phyloP scores from a whole-genome alignment of 1,284 basidiomycete genomes.

The Cronartium ribicola region DNA sequence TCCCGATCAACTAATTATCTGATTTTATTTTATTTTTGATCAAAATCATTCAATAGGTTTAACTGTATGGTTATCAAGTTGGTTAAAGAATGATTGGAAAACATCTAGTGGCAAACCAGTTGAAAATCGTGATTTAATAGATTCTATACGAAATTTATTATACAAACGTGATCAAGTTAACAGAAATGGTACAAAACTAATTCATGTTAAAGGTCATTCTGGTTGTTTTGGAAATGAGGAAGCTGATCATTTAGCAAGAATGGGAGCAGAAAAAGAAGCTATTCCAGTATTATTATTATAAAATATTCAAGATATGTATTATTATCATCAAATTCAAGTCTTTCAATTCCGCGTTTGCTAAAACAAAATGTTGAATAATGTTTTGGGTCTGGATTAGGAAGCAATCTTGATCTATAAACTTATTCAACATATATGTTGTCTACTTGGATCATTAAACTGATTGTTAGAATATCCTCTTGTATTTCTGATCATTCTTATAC shows the following conservation, averaged over 20 bases:
- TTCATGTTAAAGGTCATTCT: conserved; percentile 9
- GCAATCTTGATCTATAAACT: no score
- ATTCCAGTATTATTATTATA: no score
- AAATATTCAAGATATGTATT: no score
- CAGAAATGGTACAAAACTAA: not conserved
- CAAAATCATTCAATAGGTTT: not conserved
- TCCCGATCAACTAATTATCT: not conserved
- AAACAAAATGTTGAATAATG: no score
- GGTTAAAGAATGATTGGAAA: not conserved
- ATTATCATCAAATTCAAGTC: no score
- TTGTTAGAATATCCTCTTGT: no score
- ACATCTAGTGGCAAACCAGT: not conserved
- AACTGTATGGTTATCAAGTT: not conserved
- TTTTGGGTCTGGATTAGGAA: no score
- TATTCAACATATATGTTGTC: no score
- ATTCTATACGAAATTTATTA: not conserved
- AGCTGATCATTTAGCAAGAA: not conserved
- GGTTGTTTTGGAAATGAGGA: not conserved
- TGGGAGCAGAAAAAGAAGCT: not conserved
- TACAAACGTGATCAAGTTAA: not conserved
- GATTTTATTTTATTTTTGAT: not conserved
- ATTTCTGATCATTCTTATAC: no score
- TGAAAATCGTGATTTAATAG: conserved; percentile 1
- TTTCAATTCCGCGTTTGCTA: no score
- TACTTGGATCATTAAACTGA: no score